phyloP scores from a whole-genome alignment of 768 basidiomycete genomes.

The Clathrus columnatus region DNA sequence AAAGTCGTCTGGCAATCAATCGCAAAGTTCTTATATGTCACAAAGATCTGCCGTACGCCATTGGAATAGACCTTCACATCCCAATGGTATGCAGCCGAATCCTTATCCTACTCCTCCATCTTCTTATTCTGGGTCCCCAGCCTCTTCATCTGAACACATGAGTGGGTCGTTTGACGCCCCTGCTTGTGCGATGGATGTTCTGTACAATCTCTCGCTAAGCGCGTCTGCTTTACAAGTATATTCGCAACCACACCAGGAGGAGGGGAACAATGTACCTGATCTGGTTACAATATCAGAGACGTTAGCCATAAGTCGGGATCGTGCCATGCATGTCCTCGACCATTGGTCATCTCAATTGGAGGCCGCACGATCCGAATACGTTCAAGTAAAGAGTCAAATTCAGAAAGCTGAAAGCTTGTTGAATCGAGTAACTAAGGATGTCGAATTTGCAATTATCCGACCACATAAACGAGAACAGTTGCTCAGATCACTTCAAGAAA shows the following conservation, averaged over 20 bases:
- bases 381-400: not conserved
- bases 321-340: constrained; percentile 1
- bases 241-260: not conserved
- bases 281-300: not conserved
- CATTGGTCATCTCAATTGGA: constrained; percentile 3
- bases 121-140: not conserved
- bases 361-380: not conserved
- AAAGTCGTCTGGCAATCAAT: constrained; percentile 2
- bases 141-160: not conserved
- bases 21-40: not conserved
- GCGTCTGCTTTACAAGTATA: constrained; percentile 6
- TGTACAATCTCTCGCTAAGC: constrained; percentile 6
- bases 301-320: not conserved
- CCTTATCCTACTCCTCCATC: not conserved
- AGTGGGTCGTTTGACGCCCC: not conserved
- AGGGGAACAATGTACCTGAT: not conserved
- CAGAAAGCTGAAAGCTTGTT: not conserved
- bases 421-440: not conserved
- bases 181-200: not conserved
- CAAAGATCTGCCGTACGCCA: not conserved
- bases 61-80: not conserved
- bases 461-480: not conserved
- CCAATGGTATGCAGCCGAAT: not conserved
- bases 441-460: not conserved
- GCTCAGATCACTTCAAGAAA: not conserved